Conservation (phyloP, 2,329 filamentous ascomycete species). For the Cordyceps farinosa region DNA sequence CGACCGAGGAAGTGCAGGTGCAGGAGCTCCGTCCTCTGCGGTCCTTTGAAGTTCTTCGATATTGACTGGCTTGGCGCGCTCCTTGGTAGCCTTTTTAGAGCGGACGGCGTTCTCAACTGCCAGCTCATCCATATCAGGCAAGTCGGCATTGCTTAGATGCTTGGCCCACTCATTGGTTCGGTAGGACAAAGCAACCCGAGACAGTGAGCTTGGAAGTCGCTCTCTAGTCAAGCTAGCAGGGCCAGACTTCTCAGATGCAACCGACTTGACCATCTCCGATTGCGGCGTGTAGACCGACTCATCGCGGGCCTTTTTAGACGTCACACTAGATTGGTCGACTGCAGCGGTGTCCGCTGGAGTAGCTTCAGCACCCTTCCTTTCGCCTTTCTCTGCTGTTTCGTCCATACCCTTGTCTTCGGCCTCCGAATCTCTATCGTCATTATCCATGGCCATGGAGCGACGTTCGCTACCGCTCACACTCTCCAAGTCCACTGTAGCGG, state of each 20-base stretch:
- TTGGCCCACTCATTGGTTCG: slow-evolving; percentile 97
- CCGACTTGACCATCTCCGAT: slow-evolving; percentile 38
- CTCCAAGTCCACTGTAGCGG: slow-evolving; percentile 55
- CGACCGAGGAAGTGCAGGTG: slow-evolving; percentile 27
- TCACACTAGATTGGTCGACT: neutral
- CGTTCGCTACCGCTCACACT: slow-evolving; percentile 41
- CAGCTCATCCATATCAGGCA: slow-evolving; percentile 62
- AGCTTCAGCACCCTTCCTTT: neutral
- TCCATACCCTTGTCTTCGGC: neutral
- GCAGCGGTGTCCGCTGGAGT: neutral
- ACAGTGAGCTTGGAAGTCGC: slow-evolving; percentile 65
- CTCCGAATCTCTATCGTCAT: neutral
- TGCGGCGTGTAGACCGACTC: slow-evolving; percentile 4
- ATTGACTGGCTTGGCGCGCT: slow-evolving; percentile 59
- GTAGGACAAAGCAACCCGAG: slow-evolving; percentile 75
- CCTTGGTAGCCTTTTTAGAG: slow-evolving; percentile 29
- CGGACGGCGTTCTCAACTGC: slow-evolving; percentile 40
- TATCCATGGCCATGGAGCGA: slow-evolving; percentile 23
- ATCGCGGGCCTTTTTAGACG: neutral
- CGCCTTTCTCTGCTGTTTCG: neutral
- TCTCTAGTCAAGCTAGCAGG: slow-evolving; percentile 53
- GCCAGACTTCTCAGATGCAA: slow-evolving; percentile 40
- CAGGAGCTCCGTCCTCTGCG: slow-evolving; percentile 46
- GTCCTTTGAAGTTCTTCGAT: slow-evolving; percentile 64
- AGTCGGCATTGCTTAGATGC: slow-evolving; percentile 74